Percentiles rank a stretch among this genome's conserved stretches.
Evolutionary conservation across 768 basidiomycete species (phyloP).

Genomic region (Amanita molliuscula): DNA sequence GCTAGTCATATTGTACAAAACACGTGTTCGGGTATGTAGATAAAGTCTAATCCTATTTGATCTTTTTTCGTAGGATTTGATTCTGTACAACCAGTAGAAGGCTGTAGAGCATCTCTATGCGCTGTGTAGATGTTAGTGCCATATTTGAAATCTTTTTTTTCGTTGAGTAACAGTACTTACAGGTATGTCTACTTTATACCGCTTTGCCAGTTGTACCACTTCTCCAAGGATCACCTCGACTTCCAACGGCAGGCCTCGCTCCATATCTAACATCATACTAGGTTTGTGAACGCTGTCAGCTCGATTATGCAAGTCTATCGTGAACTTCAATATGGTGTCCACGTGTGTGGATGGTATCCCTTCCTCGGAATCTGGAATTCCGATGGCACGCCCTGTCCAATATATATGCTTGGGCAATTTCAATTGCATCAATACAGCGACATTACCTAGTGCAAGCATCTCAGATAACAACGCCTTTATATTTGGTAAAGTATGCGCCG

Average conservation of each 20-base stretch:
- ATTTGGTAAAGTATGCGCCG: constrained; percentile 33
- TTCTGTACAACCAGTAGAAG: constrained; percentile 52
- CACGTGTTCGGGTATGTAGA: background rate
- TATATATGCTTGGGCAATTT: background rate
- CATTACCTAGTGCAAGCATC: constrained; percentile 29
- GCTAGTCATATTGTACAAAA: no score
- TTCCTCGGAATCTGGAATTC: constrained; percentile 33
- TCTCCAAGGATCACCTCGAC: constrained; percentile 59
- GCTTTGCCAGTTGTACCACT: constrained; percentile 42
- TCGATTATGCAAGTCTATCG: constrained; percentile 24
- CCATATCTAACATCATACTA: constrained; percentile 54
- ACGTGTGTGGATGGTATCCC: constrained; percentile 37
- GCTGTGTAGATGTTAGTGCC: constrained; percentile 20
- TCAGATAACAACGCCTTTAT: constrained; percentile 37
- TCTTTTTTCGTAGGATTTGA: constrained; percentile 36
- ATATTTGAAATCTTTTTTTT: background rate
- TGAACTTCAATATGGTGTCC: constrained; percentile 26
- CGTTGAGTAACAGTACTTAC: constrained; percentile 29
- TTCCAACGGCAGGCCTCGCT: constrained; percentile 48
- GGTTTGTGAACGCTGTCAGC: constrained; percentile 38
- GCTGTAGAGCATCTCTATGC: constrained; percentile 53
- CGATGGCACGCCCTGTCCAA: constrained; percentile 28
- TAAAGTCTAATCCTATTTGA: background rate
- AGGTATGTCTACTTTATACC: constrained; percentile 33
- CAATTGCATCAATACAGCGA: background rate